Evolutionary conservation across 1,139 yeast genomes (phyloP).

Genomic region (Candida glucosophila): DNA sequence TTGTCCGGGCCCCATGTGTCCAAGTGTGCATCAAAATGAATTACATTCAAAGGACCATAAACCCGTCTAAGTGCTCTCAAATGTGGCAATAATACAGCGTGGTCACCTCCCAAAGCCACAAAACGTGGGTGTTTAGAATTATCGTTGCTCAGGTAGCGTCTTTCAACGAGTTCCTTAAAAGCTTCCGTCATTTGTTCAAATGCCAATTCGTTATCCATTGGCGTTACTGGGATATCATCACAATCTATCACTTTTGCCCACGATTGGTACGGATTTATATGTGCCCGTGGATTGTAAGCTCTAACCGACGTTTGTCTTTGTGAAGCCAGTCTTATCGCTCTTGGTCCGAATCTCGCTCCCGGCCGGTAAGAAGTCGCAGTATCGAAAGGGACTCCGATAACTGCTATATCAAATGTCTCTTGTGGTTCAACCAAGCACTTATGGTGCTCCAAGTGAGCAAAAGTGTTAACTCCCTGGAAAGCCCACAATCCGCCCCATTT

Average conservation of each 20-base stretch:
- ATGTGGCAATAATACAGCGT: conserved; percentile 63
- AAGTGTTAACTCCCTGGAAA: conserved; percentile 61
- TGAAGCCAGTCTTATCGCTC: conserved; percentile 65
- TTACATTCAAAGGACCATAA: conserved; percentile 58
- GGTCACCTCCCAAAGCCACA: conserved; percentile 73
- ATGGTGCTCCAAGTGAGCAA: conserved; percentile 60
- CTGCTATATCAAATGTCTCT: conserved; percentile 49
- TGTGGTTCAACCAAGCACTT: conserved; percentile 46
- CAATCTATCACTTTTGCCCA: conserved; percentile 72
- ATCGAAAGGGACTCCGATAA: conserved; percentile 73
- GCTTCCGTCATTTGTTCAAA: conserved; percentile 64
- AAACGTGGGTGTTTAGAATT: conserved; percentile 43
- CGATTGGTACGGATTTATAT: conserved; percentile 50
- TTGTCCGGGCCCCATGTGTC: conserved; percentile 73
- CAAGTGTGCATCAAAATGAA: conserved; percentile 74
- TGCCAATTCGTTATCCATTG: conserved; percentile 66
- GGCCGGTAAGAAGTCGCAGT: conserved; percentile 68
- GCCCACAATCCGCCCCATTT: conserved; percentile 64
- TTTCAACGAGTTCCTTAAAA: conserved; percentile 46
- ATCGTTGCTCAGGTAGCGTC: conserved; percentile 16
- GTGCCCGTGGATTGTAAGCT: conserved; percentile 63
- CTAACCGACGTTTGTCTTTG: conserved; percentile 61
- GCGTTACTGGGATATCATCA: conserved; percentile 76
- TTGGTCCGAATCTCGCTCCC: conserved; percentile 77
- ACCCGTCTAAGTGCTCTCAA: conserved; percentile 49